Evolutionary conservation across 148 eudicot genomes (phyloP).

Genomic region (Vaccinium corymbosum): DNA sequence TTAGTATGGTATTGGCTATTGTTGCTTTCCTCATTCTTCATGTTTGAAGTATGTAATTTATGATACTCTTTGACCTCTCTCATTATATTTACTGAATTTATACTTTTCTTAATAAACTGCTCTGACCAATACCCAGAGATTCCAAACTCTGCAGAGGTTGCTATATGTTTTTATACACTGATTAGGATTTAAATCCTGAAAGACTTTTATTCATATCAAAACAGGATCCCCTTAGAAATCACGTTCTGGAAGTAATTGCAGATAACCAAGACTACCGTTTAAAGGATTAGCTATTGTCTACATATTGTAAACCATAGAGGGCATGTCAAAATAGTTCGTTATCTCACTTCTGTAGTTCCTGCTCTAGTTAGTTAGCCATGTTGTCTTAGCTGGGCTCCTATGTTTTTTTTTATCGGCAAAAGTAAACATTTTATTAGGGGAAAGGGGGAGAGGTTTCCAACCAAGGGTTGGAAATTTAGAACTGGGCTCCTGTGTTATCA

Average conservation of each 20-base stretch:
- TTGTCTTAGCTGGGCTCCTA: background rate
- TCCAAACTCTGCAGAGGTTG: background rate
- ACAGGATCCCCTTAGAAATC: background rate
- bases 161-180: background rate
- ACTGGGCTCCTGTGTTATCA: background rate
- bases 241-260: background rate
- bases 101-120: background rate
- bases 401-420: no score
- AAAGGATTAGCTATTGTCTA: background rate
- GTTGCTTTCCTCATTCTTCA: background rate
- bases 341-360: background rate
- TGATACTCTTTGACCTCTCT: background rate
- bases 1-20: slow-evolving; percentile 24
- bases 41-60: background rate
- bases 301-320: background rate
- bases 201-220: background rate
- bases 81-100: background rate
- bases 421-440: no score
- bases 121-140: background rate
- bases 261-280: background rate
- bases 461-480: no score
- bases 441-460: no score
- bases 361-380: background rate
- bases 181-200: background rate
- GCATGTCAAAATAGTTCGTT: background rate